A percentile compares a stretch with the other conserved stretches of the same genome.
phyloP scores from a whole-genome alignment of 306 rosid genomes.

The Benincasa hispida region DNA sequence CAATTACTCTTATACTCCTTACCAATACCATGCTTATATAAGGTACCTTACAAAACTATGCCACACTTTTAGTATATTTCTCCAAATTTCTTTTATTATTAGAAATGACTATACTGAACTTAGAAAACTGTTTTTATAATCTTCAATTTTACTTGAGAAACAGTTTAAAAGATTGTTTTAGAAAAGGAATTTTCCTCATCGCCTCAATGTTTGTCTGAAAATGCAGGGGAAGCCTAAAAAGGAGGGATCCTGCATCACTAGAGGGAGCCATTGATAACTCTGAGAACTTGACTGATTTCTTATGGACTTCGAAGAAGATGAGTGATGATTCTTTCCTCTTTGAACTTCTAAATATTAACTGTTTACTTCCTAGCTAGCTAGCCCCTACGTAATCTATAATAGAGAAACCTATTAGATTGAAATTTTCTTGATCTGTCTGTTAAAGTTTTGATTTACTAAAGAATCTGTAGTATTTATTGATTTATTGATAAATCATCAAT shows the following conservation, averaged over 20 bases:
- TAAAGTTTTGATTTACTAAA: background rate
- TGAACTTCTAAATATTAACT: background rate
- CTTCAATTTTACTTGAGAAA: background rate
- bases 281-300: slow-evolving; percentile 85
- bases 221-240: slow-evolving; percentile 66
- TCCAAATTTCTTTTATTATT: background rate
- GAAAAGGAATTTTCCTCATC: background rate
- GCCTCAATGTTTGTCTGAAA: background rate
- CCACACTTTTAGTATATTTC: background rate
- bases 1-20: too few relatives aligned
- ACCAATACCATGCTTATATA: too few relatives aligned
- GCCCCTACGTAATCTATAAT: background rate
- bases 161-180: background rate
- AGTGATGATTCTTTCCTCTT: slow-evolving; percentile 14
- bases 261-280: slow-evolving; percentile 69
- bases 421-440: background rate
- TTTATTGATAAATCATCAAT: background rate
- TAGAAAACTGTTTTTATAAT: background rate
- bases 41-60: too few relatives aligned
- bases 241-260: slow-evolving; percentile 47
- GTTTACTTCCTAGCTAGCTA: background rate
- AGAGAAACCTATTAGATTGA: background rate
- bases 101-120: background rate
- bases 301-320: slow-evolving; percentile 70
- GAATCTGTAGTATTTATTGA: background rate